Conservation (phyloP, 495 filamentous ascomycete species). For the Geoglossum glabrum region DNA sequence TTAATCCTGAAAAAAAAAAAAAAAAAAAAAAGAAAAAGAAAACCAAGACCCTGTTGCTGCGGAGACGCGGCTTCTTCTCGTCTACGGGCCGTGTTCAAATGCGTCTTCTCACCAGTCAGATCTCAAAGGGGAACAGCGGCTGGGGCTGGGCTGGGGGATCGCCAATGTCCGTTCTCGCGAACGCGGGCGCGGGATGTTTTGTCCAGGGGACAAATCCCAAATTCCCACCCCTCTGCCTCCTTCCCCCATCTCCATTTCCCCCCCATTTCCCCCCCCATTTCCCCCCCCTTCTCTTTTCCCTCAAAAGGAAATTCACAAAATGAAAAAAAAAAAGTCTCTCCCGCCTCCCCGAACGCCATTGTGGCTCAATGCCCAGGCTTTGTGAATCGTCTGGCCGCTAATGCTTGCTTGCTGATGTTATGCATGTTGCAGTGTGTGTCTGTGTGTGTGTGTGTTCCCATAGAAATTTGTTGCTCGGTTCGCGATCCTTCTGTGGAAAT, state of each 20-base stretch:
- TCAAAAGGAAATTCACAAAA: background rate
- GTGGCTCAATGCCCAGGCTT: background rate
- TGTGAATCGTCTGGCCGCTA: too few species aligned
- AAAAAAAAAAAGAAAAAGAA: too few species aligned
- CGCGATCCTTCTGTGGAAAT: background rate
- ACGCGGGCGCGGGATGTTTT: too few species aligned
- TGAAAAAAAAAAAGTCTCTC: background rate
- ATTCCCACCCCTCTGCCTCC: background rate
- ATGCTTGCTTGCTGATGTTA: background rate
- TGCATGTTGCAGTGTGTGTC: too few species aligned
- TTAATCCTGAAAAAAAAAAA: too few species aligned
- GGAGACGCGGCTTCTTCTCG: background rate
- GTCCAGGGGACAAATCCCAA: too few species aligned
- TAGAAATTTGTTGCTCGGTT: background rate
- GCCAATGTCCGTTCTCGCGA: background rate
- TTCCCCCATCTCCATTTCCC: too few species aligned
- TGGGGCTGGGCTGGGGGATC: too few species aligned
- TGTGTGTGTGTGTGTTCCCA: too few species aligned
- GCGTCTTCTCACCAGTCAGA: background rate
- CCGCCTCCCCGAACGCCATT: background rate
- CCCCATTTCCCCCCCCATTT: background rate
- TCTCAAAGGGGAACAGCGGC: too few species aligned
- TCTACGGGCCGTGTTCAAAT: background rate
- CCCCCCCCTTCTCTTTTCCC: too few species aligned
- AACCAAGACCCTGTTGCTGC: background rate